Percentiles rank a stretch among this genome's conserved stretches.
Evolutionary conservation across 495 filamentous ascomycete genomes (phyloP).

Genomic region (Podospora pseudoanserina): DNA sequence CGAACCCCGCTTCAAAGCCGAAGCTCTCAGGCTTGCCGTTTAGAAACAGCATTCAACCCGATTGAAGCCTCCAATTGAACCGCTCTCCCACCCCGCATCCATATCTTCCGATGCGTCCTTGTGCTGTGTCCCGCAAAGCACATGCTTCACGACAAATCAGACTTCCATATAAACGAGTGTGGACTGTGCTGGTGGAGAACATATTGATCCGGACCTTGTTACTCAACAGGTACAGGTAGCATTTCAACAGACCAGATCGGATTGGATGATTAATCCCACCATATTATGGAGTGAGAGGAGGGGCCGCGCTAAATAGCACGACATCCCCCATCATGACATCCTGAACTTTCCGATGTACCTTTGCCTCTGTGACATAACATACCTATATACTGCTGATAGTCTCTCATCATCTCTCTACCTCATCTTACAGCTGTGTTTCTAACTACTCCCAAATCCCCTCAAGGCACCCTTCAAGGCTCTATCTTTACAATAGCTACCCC

Average conservation of each 20-base stretch:
- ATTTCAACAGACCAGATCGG: background rate
- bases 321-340: background rate
- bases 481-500: background rate
- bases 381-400: background rate
- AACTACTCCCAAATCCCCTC: no score
- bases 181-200: background rate
- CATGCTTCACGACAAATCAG: background rate
- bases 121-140: background rate
- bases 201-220: background rate
- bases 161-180: background rate
- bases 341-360: background rate
- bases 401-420: background rate
- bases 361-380: background rate
- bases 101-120: background rate
- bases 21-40: no score
- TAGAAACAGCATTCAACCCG: background rate
- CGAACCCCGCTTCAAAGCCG: no score
- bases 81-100: background rate
- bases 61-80: background rate
- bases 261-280: background rate
- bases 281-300: background rate
- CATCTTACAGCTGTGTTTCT: no score
- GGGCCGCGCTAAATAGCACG: background rate
- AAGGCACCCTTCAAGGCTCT: no score
- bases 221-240: background rate